A percentile compares a stretch with the other conserved stretches of the same genome.
These are phyloP conservation scores for Hyaloscypha hepaticicola DNA, from an alignment of 495 filamentous ascomycete species.

Conservation along the genomic window DNA sequence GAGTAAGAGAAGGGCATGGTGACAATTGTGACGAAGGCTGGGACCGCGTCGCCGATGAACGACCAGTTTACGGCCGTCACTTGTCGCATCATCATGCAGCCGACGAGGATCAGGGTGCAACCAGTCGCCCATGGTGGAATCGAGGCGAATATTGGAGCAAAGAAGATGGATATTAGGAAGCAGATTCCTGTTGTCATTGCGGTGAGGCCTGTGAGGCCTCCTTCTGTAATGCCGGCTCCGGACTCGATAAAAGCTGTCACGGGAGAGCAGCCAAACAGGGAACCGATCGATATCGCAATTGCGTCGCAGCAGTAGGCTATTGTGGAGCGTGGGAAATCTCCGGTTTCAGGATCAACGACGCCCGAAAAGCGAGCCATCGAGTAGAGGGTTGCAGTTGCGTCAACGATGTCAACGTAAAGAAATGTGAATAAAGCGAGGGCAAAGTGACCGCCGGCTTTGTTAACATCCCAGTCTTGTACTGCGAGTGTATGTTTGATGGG, in stretches of 20 bases:
- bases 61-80: slow-evolving; percentile 53
- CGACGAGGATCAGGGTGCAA: slow-evolving; percentile 71
- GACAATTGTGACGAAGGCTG: slow-evolving; percentile 75
- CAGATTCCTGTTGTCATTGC: slow-evolving; percentile 70
- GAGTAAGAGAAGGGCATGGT: slow-evolving; percentile 83
- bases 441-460: slow-evolving; percentile 58
- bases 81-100: slow-evolving; percentile 57
- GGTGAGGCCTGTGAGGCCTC: slow-evolving; percentile 75
- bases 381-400: slow-evolving; percentile 65
- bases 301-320: slow-evolving; percentile 67
- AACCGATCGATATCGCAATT: slow-evolving; percentile 68
- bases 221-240: slow-evolving; percentile 79
- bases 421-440: slow-evolving; percentile 79
- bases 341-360: slow-evolving; percentile 51
- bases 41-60: slow-evolving; percentile 67
- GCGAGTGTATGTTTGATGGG: slow-evolving; percentile 65
- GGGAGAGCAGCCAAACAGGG: slow-evolving; percentile 71
- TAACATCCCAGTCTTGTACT: slow-evolving; percentile 67
- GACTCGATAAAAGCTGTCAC: slow-evolving; percentile 83
- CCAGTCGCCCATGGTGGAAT: slow-evolving; percentile 86
- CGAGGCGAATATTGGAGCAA: slow-evolving; percentile 78
- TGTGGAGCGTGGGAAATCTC: slow-evolving; percentile 71
- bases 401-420: slow-evolving; percentile 80
- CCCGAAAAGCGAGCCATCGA: slow-evolving; percentile 80
- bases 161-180: slow-evolving; percentile 78